Percentiles rank a stretch among this genome's conserved stretches.
These are phyloP conservation scores for Ustilago xerochloae DNA, from an alignment of 1,284 basidiomycete species.

Conservation along the genomic window DNA sequence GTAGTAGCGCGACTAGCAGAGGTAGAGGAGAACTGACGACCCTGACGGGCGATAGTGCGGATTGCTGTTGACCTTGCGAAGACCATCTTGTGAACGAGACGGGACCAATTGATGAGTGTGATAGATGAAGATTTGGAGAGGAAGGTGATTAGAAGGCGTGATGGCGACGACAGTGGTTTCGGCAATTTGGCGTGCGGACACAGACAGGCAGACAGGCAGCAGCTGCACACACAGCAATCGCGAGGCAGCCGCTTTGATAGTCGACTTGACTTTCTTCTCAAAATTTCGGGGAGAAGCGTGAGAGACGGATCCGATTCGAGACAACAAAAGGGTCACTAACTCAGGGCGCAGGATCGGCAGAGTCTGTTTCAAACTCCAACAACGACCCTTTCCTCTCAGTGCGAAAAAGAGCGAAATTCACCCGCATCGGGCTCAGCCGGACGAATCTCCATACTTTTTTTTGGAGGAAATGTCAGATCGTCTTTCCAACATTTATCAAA, in stretches of 20 bases:
- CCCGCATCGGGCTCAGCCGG: constrained; percentile 25
- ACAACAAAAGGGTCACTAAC: neutral
- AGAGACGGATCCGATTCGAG: constrained; percentile 31
- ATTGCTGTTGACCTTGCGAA: constrained; percentile 39
- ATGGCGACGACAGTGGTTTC: neutral
- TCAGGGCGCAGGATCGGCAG: neutral
- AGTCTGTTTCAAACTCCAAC: constrained; percentile 1
- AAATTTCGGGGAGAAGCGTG: constrained; percentile 13
- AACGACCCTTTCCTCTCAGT: no score
- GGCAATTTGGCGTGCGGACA: constrained; percentile 1
- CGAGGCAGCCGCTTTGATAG: neutral
- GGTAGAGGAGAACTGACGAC: constrained; percentile 24
- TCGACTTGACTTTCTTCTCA: constrained; percentile 20
- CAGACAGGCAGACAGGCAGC: neutral
- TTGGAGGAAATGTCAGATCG: neutral
- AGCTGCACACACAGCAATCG: neutral
- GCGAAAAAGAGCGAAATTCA: no score
- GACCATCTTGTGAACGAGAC: constrained; percentile 7
- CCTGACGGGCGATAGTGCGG: constrained; percentile 30
- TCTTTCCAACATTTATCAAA: neutral
- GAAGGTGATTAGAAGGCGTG: neutral
- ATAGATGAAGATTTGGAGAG: neutral
- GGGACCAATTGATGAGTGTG: neutral
- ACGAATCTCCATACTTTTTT: neutral
- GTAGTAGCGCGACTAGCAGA: constrained; percentile 10